A percentile compares a stretch with the other conserved stretches of the same genome.
phyloP scores from a whole-genome alignment of 2,329 filamentous ascomycete genomes.

The Apiospora saccharicola region DNA sequence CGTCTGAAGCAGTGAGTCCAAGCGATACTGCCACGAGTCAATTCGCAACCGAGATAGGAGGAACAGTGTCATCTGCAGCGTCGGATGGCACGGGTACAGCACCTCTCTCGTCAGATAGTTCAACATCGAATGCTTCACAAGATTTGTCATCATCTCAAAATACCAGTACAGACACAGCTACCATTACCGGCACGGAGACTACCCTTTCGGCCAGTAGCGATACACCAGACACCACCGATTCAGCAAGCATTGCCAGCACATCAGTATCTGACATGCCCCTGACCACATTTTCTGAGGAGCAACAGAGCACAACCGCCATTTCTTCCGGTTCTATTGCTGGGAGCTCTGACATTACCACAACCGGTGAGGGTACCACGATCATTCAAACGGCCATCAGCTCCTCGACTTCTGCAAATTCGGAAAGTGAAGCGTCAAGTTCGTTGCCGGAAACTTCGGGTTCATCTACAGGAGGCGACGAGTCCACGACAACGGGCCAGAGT shows the following conservation, averaged over 20 bases:
- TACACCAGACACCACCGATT: too few relatives aligned
- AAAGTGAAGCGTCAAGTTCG: neutral
- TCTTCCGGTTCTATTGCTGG: neutral
- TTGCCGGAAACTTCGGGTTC: neutral
- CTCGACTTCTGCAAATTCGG: neutral
- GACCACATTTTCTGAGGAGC: neutral
- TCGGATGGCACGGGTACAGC: neutral
- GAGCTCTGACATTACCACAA: neutral
- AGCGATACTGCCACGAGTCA: neutral
- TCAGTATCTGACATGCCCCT: neutral
- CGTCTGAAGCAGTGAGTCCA: neutral
- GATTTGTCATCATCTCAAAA: neutral
- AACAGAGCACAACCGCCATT: neutral
- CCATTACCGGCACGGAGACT: neutral
- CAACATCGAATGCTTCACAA: neutral
- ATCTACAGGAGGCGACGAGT: neutral
- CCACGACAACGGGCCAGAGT: neutral
- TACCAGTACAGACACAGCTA: neutral
- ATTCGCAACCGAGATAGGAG: neutral
- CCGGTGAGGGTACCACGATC: neutral
- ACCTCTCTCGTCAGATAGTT: neutral
- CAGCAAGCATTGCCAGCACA: neutral
- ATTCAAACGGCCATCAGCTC: neutral
- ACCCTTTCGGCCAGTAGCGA: neutral
- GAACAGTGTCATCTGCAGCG: neutral